Evolutionary conservation across 352 stramenopile species (phyloP), one percentile per base, ranked within the genome.

Genomic region (Phytophthora fragariaefolia): DNA sequence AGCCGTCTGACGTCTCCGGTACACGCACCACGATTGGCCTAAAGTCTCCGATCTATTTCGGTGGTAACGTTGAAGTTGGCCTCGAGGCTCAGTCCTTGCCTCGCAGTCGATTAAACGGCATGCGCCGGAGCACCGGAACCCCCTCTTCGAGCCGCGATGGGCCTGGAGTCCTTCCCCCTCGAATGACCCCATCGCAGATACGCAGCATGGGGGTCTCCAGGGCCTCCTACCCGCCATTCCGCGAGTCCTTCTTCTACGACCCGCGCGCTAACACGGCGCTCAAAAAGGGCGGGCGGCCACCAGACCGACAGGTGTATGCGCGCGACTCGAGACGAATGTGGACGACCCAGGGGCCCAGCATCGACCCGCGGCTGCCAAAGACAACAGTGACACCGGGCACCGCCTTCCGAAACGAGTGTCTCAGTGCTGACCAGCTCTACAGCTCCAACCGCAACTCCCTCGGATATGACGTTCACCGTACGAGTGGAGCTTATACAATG

Each of bases 401-500:
- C 4, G 84, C 84, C 1, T 92, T 92, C 43, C 73, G 69, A 30
- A 90, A 90, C 72, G 71, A 87, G 22, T 85, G 76, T 32, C 50
- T 80, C 1, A 89, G 82, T 54, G 67, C 78, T 13, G 84, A 92
- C 58, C 77, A 83, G 32, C 77, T 92, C 20, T 92, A 92, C 58
- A 92, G 80, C 69, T 83, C 79, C 12, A 89, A 69, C 32, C 71
- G 55, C 32, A 73, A 82, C 28, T 78, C 80, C 0, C 53, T 92
- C 12, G 84, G 84, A 18, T 91, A 92, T 45, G 78, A 91, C 38
- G 84, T 86, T 17, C 75, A 88, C 43, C 73, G 82, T 92, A 77
- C 46, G 81, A 12, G 6, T 7, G 4, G 15, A 18, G 34, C 13
- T n/a, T 18, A 15, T 42, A 18, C 34, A 15, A 42, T 42, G 34